Base-by-base conservation (phyloP, 129 eudicot species). In the Chrysanthemum seticuspe region DNA sequence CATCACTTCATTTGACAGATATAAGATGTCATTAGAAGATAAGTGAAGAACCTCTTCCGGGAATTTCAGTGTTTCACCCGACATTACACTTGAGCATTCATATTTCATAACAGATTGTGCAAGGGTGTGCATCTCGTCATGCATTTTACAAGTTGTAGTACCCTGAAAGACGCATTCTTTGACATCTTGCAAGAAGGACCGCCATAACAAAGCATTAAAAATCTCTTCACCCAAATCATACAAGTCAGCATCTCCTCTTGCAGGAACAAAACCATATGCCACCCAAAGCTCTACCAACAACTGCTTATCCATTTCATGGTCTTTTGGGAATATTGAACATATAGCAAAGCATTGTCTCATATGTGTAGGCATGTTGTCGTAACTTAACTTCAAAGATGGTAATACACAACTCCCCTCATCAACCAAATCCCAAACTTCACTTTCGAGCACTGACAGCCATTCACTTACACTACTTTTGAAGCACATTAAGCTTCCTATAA, bases 1-100 rank as follows among this genome's bases (percentile, higher is more conserved):
- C 78, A 78, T 78, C 11, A 78, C 78, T 61, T 78, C 82, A 48
- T 72, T 78, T 14, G 82, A 78, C 49, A 78, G 34, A 65, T 48
- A 58, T 65, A 78, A 64, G 52, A 78, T 78, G 62, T 78, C 69
- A 57, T 72, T 78, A 27, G 82, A 78, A 56, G 82, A 78, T 29
- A 78, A 72, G 55, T 78, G 82, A 72, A 78, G 82, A 56, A 78
- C 77, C 55, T 78, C 82, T 78, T 78, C 82, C 2, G 82, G 82
- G 69, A 73, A 78, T 72, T 78, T 72, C 27, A 54, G 78, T 18
- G 45, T 50, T 65, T 78, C 82, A 65, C 78, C 73, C 0, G 78
- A 59, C 63, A 78, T 64, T 27, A 72, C 66, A 47, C 82, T 78
- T 49, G 82, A 78, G 57, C 82, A 78, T 72, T 78, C 82, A 9